phyloP scores from a whole-genome alignment of 1,284 basidiomycete species.

The Veloboletus limbatus region DNA sequence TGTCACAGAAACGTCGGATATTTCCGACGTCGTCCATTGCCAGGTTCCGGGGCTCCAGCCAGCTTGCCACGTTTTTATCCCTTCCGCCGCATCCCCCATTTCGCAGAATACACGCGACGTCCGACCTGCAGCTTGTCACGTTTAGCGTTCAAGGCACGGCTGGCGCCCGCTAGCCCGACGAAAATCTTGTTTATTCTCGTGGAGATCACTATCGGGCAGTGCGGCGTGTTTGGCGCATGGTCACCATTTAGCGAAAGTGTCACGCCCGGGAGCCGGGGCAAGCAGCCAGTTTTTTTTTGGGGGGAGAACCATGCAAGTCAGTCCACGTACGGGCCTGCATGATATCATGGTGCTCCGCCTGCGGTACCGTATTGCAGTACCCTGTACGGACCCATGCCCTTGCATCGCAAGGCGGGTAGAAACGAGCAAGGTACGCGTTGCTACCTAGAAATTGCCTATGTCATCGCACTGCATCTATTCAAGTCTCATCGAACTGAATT shows the following conservation, averaged over 20 bases:
- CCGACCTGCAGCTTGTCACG: constrained; percentile 9
- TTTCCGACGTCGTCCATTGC: constrained; percentile 15
- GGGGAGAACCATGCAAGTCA: too few species aligned
- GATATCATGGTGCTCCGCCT: constrained; percentile 2
- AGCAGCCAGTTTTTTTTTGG: constrained; percentile 4
- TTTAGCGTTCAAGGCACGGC: constrained; percentile 10
- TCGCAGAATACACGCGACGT: constrained; percentile 4
- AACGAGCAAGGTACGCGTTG: constrained; percentile 15
- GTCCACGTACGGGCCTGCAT: background rate
- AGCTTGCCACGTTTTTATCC: constrained; percentile 12
- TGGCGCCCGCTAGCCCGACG: constrained; percentile 1
- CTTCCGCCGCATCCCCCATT: background rate
- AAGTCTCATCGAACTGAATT: too few species aligned
- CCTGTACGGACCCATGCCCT: background rate
- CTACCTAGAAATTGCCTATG: constrained; percentile 9
- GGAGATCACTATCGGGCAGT: constrained; percentile 6
- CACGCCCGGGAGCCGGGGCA: constrained; percentile 9
- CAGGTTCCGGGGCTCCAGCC: background rate
- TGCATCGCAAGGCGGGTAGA: constrained; percentile 21
- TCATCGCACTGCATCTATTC: constrained; percentile 26
- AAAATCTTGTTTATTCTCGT: constrained; percentile 23
- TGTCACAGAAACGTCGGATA: constrained; percentile 14
- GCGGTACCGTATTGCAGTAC: constrained; percentile 11
- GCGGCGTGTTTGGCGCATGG: constrained; percentile 21
- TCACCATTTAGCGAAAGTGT: constrained; percentile 19